Conservation (phyloP, 2,329 filamentous ascomycete genomes). For the Ophiosphaerella herpotricha region DNA sequence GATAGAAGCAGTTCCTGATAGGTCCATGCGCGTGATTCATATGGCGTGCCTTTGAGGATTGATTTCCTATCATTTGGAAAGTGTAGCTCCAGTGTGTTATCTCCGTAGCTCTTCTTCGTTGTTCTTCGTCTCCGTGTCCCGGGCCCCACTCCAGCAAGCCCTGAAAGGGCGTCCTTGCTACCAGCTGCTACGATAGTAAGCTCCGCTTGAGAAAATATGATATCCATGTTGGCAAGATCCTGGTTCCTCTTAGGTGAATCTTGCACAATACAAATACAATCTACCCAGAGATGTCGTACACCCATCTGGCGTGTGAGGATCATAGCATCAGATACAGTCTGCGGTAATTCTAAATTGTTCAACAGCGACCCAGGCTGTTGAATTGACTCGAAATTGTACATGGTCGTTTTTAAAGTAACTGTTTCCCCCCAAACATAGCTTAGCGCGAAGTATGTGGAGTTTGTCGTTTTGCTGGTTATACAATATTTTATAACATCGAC, state of each 20-base stretch:
- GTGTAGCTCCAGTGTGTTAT: not conserved
- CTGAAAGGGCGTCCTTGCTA: not conserved
- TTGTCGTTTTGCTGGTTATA: not conserved
- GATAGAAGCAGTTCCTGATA: not conserved
- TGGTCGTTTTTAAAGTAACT: not conserved
- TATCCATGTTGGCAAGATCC: not conserved
- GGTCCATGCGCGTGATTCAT: not conserved
- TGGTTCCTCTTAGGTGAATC: not conserved
- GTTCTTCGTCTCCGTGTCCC: not conserved
- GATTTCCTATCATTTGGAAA: not conserved
- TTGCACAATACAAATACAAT: not conserved
- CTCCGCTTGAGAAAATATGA: not conserved
- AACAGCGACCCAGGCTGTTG: not conserved
- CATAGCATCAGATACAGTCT: not conserved
- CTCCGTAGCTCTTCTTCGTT: not conserved
- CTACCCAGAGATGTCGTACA: constrained; percentile 1
- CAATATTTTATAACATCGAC: not conserved
- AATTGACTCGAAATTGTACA: not conserved
- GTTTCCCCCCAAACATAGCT: constrained; percentile 1
- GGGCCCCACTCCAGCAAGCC: not conserved
- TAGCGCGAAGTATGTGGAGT: not conserved
- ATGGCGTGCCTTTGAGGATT: not conserved
- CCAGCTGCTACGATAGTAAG: not conserved
- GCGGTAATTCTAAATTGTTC: not conserved
- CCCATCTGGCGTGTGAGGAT: not conserved